phyloP scores from a whole-genome alignment of 805 yeast genomes.

The Ogataea trehalophila region DNA sequence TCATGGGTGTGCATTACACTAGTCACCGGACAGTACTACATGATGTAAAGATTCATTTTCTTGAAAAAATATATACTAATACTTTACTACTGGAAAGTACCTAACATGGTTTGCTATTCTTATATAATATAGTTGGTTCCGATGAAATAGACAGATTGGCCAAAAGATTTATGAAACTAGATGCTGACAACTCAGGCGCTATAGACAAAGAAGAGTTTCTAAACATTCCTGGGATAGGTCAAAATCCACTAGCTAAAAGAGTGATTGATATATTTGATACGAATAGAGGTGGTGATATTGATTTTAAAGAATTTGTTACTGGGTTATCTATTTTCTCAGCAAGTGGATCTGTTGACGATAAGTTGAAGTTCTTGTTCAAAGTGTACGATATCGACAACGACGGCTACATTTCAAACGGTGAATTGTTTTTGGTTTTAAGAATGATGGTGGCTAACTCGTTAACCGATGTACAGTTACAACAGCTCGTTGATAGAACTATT shows the following conservation, averaged over 20 bases:
- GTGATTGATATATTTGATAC: slow-evolving; percentile 92
- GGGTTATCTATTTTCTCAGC: slow-evolving; percentile 75
- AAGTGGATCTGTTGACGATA: slow-evolving; percentile 74
- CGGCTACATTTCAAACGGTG: slow-evolving; percentile 94
- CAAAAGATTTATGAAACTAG: slow-evolving; percentile 91
- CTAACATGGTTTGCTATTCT: background rate
- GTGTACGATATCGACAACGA: slow-evolving; percentile 95
- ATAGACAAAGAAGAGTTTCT: slow-evolving; percentile 88
- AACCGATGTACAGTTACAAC: slow-evolving; percentile 84
- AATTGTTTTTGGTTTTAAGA: slow-evolving; percentile 82
- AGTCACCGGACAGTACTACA: too few species aligned
- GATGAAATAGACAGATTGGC: slow-evolving; percentile 91
- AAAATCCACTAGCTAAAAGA: slow-evolving; percentile 85
- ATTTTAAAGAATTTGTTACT: slow-evolving; percentile 86
- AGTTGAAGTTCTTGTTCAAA: slow-evolving; percentile 82
- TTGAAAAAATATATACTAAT: background rate
- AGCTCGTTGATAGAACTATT: slow-evolving; percentile 93
- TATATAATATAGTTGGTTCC: slow-evolving; percentile 51
- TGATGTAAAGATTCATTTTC: too few species aligned
- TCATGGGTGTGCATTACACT: too few species aligned
- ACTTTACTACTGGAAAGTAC: background rate
- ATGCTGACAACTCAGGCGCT: slow-evolving; percentile 87
- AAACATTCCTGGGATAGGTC: slow-evolving; percentile 86
- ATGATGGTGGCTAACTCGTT: slow-evolving; percentile 96
- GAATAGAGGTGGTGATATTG: slow-evolving; percentile 89